A percentile compares a stretch with the other conserved stretches of the same genome.
phyloP scores from a whole-genome alignment of 768 basidiomycete species.

The Mycena floridula region DNA sequence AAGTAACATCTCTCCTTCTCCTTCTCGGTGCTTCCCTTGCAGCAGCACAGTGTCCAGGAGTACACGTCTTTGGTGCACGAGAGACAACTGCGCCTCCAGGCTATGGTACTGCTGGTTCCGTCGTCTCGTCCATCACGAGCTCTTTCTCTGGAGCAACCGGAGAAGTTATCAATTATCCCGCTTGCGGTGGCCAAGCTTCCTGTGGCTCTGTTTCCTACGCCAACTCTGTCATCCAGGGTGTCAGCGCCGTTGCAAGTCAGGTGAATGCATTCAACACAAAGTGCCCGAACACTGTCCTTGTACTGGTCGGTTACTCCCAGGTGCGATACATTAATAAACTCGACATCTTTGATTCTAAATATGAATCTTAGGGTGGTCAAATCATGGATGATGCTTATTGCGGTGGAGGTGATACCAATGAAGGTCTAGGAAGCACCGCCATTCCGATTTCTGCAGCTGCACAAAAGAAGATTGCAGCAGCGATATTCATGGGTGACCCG shows the following conservation, averaged over 20 bases:
- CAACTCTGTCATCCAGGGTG: conserved; percentile 22
- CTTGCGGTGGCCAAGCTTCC: conserved; percentile 25
- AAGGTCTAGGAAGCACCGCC: conserved; percentile 20
- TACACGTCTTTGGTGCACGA: conserved; percentile 28
- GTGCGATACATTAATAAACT: conserved; percentile 11
- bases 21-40: conserved; percentile 8
- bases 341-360: not conserved
- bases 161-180: conserved; percentile 29
- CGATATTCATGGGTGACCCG: conserved; percentile 29
- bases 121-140: conserved; percentile 20
- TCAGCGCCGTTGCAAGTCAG: conserved; percentile 20
- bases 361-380: conserved; percentile 22
- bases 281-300: conserved; percentile 24
- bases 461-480: conserved; percentile 24
- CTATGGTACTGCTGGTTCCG: conserved; percentile 23
- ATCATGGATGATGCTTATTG: conserved; percentile 28
- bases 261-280: conserved; percentile 26
- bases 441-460: conserved; percentile 24
- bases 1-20: conserved; percentile 8
- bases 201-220: conserved; percentile 27
- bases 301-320: conserved; percentile 28
- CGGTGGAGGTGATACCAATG: conserved; percentile 26
- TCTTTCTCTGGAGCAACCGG: conserved; percentile 23
- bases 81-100: conserved; percentile 26
- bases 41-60: conserved; percentile 20